These are phyloP conservation scores for Mycosphaerella sp. DNA, from an alignment of 2,329 filamentous ascomycete species.

Conservation along the genomic window DNA sequence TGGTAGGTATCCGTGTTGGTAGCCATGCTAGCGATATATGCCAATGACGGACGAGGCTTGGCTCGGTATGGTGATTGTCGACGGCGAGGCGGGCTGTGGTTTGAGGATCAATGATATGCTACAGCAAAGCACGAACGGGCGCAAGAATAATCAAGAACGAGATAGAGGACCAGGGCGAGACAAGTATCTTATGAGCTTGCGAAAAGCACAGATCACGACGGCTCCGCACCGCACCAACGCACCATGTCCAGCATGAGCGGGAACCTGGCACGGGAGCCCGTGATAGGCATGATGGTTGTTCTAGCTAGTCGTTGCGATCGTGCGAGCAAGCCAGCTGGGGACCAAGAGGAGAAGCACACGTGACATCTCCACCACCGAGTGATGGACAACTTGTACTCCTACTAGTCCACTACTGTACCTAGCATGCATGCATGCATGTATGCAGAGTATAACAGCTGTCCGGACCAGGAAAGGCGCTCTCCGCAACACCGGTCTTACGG, in stretches of 20 bases:
- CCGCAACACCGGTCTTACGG: conserved; percentile 17
- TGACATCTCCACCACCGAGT: conserved; percentile 10
- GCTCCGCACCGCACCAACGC: conserved; percentile 14
- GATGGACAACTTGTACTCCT: conserved; percentile 9
- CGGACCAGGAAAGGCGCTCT: conserved; percentile 22
- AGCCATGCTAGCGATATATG: conserved; percentile 2
- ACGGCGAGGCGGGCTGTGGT: conserved; percentile 3
- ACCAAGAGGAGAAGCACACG: conserved; percentile 10
- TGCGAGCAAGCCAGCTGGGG: too few relatives aligned
- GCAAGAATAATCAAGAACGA: too few relatives aligned
- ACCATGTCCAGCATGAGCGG: conserved; percentile 11
- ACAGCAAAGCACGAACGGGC: conserved; percentile 2
- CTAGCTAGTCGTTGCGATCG: conserved; percentile 12
- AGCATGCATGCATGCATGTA: conserved; percentile 19
- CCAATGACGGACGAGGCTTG: neutral
- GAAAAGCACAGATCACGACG: conserved; percentile 13
- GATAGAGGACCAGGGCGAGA: conserved; percentile 11
- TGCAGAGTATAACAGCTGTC: conserved; percentile 22
- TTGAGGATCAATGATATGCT: neutral
- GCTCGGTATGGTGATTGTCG: neutral
- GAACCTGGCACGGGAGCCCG: conserved; percentile 9
- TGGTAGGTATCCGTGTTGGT: conserved; percentile 19
- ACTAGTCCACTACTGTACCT: conserved; percentile 7
- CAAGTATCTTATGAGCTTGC: conserved; percentile 13
- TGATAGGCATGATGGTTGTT: too few relatives aligned